Percentiles rank a stretch among this genome's conserved stretches.
These are phyloP conservation scores for Earliella scabrosa DNA, from an alignment of 1,284 basidiomycete genomes.

Conservation along the genomic window DNA sequence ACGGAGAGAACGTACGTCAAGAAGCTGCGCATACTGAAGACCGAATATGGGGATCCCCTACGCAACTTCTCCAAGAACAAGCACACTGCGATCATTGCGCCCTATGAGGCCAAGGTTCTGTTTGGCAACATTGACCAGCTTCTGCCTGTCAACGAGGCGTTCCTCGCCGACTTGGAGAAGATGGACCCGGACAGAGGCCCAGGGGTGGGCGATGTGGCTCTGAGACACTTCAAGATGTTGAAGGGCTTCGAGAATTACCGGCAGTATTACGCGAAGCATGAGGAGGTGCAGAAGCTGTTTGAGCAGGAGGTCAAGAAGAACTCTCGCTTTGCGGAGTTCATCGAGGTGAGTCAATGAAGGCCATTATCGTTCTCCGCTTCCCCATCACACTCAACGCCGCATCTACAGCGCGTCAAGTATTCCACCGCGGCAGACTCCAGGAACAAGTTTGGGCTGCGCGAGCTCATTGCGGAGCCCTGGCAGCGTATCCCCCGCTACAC, in stretches of 20 bases:
- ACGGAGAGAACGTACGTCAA: slow-evolving; percentile 82
- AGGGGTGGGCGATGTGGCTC: slow-evolving; percentile 83
- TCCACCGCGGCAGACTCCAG: slow-evolving; percentile 73
- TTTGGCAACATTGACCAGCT: slow-evolving; percentile 95
- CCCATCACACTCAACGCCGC: slow-evolving; percentile 10
- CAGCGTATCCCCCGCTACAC: slow-evolving; percentile 98
- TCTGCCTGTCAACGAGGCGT: slow-evolving; percentile 86
- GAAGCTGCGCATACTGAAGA: slow-evolving; percentile 74
- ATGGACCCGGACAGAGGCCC: slow-evolving; percentile 53
- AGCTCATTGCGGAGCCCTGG: slow-evolving; percentile 99
- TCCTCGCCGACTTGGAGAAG: slow-evolving; percentile 84
- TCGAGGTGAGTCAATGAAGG: slow-evolving; percentile 3
- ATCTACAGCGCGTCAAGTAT: slow-evolving; percentile 82
- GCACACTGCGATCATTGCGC: slow-evolving; percentile 84
- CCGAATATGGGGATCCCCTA: slow-evolving; percentile 89
- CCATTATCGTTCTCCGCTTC: no score
- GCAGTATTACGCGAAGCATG: slow-evolving; percentile 90
- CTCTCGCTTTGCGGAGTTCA: slow-evolving; percentile 34
- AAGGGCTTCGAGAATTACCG: slow-evolving; percentile 90
- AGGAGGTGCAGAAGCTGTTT: slow-evolving; percentile 91
- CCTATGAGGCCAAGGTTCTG: slow-evolving; percentile 90
- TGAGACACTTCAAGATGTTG: slow-evolving; percentile 83
- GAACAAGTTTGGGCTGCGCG: slow-evolving; percentile 89
- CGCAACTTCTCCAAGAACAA: slow-evolving; percentile 84
- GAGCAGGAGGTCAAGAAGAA: slow-evolving; percentile 81